These are phyloP conservation scores for Colletotrichum gigasporum DNA, from an alignment of 2,329 filamentous ascomycete species.

Conservation along the genomic window DNA sequence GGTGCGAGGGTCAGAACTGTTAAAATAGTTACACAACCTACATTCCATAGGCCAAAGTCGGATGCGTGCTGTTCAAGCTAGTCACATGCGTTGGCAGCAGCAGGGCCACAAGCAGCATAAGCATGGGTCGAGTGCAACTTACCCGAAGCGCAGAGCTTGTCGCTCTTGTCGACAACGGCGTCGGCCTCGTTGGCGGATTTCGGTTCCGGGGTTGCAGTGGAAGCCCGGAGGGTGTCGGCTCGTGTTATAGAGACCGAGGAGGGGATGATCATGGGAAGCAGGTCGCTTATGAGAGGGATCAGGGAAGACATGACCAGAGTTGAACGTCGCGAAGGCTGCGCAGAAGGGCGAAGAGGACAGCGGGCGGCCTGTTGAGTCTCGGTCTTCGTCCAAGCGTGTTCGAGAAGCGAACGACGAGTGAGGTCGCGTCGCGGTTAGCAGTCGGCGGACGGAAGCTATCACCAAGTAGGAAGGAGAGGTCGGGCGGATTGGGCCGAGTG, in stretches of 20 bases:
- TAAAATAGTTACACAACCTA: conserved; percentile 36
- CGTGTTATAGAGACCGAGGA: conserved; percentile 66
- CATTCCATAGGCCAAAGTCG: conserved; percentile 5
- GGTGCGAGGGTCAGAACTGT: conserved; percentile 72
- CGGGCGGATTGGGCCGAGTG: conserved; percentile 1
- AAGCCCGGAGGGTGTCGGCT: conserved; percentile 36
- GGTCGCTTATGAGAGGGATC: conserved; percentile 64
- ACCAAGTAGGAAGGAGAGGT: conserved; percentile 33
- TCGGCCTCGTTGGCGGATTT: conserved; percentile 47
- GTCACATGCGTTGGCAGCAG: background rate
- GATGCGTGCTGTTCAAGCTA: background rate
- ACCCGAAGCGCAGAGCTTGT: conserved; percentile 74
- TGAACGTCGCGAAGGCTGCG: background rate
- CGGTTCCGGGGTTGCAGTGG: conserved; percentile 49
- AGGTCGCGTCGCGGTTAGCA: conserved; percentile 3
- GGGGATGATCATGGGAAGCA: conserved; percentile 68
- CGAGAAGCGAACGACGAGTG: background rate
- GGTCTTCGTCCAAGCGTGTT: background rate
- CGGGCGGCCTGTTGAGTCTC: conserved; percentile 6
- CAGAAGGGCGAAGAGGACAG: background rate
- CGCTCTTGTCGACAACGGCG: conserved; percentile 71
- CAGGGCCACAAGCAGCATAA: background rate
- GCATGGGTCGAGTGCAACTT: conserved; percentile 40
- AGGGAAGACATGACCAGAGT: conserved; percentile 57
- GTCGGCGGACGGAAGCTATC: conserved; percentile 16